Conservation (phyloP, 2,329 filamentous ascomycete genomes). For the Cladosporium oxysporum region DNA sequence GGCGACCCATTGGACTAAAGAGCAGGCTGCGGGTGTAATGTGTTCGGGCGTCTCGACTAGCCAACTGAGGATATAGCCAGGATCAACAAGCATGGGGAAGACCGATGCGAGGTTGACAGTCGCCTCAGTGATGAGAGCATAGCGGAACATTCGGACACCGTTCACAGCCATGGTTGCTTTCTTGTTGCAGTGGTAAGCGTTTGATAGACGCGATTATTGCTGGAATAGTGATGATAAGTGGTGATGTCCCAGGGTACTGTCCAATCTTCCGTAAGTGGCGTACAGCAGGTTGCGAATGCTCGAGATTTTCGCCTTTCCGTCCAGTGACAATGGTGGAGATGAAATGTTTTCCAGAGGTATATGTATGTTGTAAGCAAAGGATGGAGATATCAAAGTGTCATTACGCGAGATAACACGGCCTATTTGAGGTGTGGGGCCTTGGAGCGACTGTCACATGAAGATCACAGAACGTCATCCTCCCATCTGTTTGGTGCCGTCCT, state of each 20-base stretch:
- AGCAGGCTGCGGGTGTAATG: constrained; percentile 29
- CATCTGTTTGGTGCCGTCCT: constrained; percentile 4
- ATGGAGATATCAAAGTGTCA: background rate
- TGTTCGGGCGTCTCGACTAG: constrained; percentile 26
- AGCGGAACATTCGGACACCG: constrained; percentile 29
- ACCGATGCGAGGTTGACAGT: constrained; percentile 28
- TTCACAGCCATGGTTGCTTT: constrained; percentile 15
- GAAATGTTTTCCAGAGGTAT: background rate
- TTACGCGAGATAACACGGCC: background rate
- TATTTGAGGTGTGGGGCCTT: background rate
- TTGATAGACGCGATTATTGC: background rate
- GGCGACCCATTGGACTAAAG: constrained; percentile 31
- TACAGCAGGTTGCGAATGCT: background rate
- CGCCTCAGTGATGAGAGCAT: constrained; percentile 32
- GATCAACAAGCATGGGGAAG: constrained; percentile 28
- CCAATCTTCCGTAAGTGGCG: background rate
- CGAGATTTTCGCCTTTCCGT: background rate
- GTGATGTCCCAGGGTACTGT: background rate
- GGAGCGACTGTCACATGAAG: background rate
- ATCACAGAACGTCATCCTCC: constrained; percentile 1
- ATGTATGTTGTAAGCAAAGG: background rate
- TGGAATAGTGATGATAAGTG: background rate
- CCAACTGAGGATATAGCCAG: constrained; percentile 26
- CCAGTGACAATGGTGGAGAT: background rate
- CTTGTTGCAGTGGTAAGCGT: background rate